A percentile compares a stretch with the other conserved stretches of the same genome.
These are phyloP conservation scores for Paecilomyces dactylethromorphus DNA, from an alignment of 2,329 filamentous ascomycete species.

Conservation along the genomic window DNA sequence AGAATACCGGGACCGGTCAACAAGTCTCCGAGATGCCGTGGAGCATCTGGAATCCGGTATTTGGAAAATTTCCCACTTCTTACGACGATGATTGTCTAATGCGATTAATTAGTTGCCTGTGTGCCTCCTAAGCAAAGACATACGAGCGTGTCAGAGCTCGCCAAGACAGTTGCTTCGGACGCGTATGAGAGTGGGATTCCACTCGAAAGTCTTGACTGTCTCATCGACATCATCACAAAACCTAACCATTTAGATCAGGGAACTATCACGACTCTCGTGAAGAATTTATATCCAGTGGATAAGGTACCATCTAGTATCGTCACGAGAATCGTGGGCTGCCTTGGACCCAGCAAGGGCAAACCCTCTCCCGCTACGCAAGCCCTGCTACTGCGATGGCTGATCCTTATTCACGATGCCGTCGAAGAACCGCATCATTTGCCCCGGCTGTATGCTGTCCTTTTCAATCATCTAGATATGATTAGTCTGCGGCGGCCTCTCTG, in stretches of 20 bases:
- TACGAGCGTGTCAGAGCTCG: constrained; percentile 55
- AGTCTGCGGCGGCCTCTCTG: constrained; percentile 65
- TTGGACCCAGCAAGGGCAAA: constrained; percentile 74
- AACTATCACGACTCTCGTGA: constrained; percentile 61
- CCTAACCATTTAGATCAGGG: constrained; percentile 70
- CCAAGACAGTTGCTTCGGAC: constrained; percentile 57
- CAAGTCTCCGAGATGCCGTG: constrained; percentile 24
- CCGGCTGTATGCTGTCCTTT: constrained; percentile 67
- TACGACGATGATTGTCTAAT: constrained; percentile 1
- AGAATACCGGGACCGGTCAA: constrained; percentile 9
- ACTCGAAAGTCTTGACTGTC: constrained; percentile 51
- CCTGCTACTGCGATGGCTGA: constrained; percentile 68
- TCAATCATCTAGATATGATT: constrained; percentile 75
- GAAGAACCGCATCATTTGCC: constrained; percentile 58
- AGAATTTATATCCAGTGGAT: constrained; percentile 68
- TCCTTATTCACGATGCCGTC: constrained; percentile 66
- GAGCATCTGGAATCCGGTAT: constrained; percentile 32
- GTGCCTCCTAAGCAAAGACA: constrained; percentile 59
- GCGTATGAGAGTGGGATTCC: constrained; percentile 64
- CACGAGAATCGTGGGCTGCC: constrained; percentile 60
- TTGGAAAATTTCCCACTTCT: background rate
- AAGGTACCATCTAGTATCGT: constrained; percentile 56
- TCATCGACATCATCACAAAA: constrained; percentile 61
- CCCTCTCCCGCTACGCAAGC: constrained; percentile 65
- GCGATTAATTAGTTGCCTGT: constrained; percentile 22